Base-by-base conservation (phyloP, 2,329 filamentous ascomycete species). In the Berkeleyomyces basicola region DNA sequence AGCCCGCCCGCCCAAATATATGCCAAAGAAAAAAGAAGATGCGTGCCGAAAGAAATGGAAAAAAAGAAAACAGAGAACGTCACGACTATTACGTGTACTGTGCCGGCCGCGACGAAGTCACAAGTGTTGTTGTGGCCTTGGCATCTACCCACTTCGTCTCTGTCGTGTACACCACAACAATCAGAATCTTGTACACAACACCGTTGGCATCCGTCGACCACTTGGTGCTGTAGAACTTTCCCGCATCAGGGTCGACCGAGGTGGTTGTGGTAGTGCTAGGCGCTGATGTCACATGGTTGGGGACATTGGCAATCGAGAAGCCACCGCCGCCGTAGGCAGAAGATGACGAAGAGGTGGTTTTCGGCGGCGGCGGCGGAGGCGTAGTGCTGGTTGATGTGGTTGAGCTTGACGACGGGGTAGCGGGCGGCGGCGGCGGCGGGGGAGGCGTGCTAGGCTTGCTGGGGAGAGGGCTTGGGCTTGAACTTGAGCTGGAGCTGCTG, bases 161-260 rank as follows among this genome's bases (percentile, higher is more conserved):
- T 60, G 77, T 82, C 37, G 82, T 76, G 3, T 77, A 68, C 55
- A 79, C 75, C 71, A 83, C 76, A 61, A 80, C 77, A 77, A 79
- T 82, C 10, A 82, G 70, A 31, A 85, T 76, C 72, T 84, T 78
- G 65, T 75, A 76, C 10, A 85, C 78, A 5, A 76, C 67, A 53
- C 75, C 74, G 60, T 76, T 76, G 7, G 73, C 72, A 14, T 59
- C 63, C 16, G 81, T 83, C 57, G 78, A 65, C 65, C 76, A 82
- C 67, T 82, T 71, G 4, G 81, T 85, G 70, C 77, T 79, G 65
- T 67, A 76, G 66, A 67, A 64, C 46, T 64, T 71, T 63, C 67
- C 72, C 61, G 71, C 68, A 64, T 74, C 74, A 14, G 70, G 68
- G 23, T 72, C 71, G n/a, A 65, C 51, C 42, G 73, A 71, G 67